Conservation (phyloP, 177 flowering plant genomes). For the Vitis hybrid region DNA sequence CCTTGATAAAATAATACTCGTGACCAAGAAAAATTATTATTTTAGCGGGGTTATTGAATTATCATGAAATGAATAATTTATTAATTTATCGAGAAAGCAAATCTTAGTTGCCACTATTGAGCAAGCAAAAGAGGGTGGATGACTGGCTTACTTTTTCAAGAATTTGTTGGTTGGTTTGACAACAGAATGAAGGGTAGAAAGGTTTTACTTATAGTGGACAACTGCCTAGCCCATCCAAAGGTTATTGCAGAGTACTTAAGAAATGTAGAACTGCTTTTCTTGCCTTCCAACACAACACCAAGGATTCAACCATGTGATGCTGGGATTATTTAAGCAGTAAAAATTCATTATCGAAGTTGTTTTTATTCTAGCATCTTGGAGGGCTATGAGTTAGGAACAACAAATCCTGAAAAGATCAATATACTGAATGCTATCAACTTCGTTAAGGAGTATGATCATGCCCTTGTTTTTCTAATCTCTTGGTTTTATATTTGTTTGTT, state of each 20-base stretch:
- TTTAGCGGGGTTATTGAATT: too few relatives aligned
- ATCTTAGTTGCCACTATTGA: conserved; percentile 8
- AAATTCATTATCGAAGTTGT: neutral
- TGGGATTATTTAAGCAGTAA: conserved; percentile 1
- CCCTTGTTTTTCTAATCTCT: too few relatives aligned
- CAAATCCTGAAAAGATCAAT: conserved; percentile 4
- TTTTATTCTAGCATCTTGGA: conserved; percentile 2
- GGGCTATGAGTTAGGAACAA: neutral
- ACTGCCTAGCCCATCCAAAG: conserved; percentile 12
- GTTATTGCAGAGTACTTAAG: conserved; percentile 9
- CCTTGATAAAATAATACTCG: too few relatives aligned
- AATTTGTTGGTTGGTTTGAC: conserved; percentile 7
- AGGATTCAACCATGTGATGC: conserved; percentile 3
- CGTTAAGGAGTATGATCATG: neutral
- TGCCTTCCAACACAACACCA: conserved; percentile 7
- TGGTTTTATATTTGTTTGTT: neutral
- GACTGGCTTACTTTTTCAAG: too few relatives aligned
- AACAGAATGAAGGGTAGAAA: conserved; percentile 10
- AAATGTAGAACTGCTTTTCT: conserved; percentile 6
- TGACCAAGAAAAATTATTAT: too few relatives aligned
- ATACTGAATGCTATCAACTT: neutral
- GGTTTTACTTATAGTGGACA: conserved; percentile 1
- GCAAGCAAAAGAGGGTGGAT: neutral
- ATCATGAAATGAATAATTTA: too few relatives aligned
- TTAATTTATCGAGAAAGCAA: neutral